Evolutionary conservation across 257 asterid genomes (phyloP).

Genomic region (Salvia splendens): DNA sequence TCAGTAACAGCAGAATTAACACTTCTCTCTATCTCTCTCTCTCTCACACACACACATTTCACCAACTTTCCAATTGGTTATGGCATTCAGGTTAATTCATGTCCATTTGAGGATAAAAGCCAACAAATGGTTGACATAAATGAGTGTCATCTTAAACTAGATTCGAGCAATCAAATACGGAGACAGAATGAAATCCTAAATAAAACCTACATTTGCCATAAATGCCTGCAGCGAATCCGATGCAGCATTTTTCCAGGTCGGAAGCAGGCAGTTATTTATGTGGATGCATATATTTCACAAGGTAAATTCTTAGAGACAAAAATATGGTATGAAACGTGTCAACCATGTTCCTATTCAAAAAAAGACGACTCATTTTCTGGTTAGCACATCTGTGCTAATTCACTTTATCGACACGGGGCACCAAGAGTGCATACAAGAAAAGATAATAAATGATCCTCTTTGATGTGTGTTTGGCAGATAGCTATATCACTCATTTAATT

Average conservation of each 20-base stretch:
- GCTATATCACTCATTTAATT: constrained; percentile 16
- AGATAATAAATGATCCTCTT: neutral
- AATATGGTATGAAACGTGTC: neutral
- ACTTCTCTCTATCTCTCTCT: neutral
- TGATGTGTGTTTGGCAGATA: constrained; percentile 5
- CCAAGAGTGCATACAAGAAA: neutral
- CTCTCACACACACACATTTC: neutral
- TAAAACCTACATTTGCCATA: neutral
- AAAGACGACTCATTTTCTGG: neutral
- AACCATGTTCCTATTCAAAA: neutral
- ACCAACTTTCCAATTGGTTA: neutral
- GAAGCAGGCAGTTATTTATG: neutral
- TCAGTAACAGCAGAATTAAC: neutral
- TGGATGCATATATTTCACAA: neutral
- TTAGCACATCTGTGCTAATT: neutral
- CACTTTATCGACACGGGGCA: neutral
- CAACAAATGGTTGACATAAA: constrained; percentile 9
- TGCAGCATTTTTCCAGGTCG: neutral
- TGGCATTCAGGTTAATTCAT: constrained; percentile 17
- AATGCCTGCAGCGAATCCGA: neutral
- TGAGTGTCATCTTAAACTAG: neutral
- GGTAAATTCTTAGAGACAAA: constrained; percentile 7
- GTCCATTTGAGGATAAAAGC: neutral
- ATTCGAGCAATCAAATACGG: neutral
- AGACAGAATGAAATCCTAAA: neutral